phyloP scores from a whole-genome alignment of 768 basidiomycete genomes.

The Pulveroboletus ravenelii region DNA sequence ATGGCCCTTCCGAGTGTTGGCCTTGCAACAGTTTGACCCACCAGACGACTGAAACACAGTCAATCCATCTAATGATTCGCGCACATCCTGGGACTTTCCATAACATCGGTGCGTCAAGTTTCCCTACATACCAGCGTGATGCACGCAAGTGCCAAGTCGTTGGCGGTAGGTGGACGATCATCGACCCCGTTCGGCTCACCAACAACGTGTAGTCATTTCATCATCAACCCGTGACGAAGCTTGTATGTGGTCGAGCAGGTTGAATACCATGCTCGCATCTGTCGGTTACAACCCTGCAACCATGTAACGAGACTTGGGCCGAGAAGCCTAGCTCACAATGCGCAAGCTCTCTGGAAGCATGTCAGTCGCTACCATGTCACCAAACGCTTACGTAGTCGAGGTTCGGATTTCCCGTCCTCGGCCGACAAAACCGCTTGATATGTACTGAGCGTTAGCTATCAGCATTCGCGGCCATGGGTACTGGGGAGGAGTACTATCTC shows the following conservation, averaged over 20 bases:
- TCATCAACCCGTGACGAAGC: not conserved
- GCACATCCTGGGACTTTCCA: not conserved
- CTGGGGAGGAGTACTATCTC: not conserved
- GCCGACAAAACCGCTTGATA: constrained; percentile 11
- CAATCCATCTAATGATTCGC: not conserved
- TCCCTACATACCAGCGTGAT: not conserved
- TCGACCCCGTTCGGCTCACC: not conserved
- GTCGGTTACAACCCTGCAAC: not conserved
- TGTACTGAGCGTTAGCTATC: not conserved
- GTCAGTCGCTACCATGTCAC: no score
- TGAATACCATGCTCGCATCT: not conserved
- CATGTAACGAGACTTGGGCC: not conserved
- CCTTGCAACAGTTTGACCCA: no score
- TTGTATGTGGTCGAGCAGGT: not conserved
- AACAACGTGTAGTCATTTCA: not conserved
- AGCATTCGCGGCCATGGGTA: not conserved
- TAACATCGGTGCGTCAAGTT: not conserved
- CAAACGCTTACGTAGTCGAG: no score
- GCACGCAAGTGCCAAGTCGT: not conserved
- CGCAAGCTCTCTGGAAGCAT: no score
- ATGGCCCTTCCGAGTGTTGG: no score
- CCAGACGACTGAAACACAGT: no score
- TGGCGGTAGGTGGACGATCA: not conserved
- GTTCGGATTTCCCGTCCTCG: constrained; percentile 15
- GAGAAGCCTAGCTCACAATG: not conserved